Evolutionary conservation across 306 rosid genomes (phyloP), one percentile per base, ranked within the genome.

Genomic region (Cucurbita ficifolia): DNA sequence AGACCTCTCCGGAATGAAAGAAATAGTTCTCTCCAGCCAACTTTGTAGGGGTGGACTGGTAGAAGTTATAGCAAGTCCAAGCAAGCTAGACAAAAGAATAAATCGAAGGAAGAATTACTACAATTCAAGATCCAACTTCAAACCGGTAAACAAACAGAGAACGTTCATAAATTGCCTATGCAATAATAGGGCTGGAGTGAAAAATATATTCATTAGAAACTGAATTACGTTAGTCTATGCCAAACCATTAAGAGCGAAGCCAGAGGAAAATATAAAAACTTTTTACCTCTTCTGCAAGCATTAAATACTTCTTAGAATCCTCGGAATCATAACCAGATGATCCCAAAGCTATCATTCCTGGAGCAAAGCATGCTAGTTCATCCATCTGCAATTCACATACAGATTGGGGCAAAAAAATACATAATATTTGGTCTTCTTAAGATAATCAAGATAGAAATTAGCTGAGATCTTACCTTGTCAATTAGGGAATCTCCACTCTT

Each of bases 41-140:
- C 85, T 95, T 95, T 48, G 99, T 87, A 35, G 97, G 93, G 59
- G 97, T 91, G 36, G 92, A 88, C 84, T 95, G 97, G 80, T 91
- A 95, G 87, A 95, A 95, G 77, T 95, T 95, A 80, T 95, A 95
- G 84, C 99, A 95, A 67, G 99, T 95, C 99, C 99, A 95, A 75
- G 99, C 99, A 87, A 95, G 96, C 99, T 95, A 87, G 11, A 75
- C 76, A 42, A 29, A 29, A 50, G n/a, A 22, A 71, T 76, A 79
- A 72, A 55, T 75, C 2, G 40, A 42, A 64, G 19, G 71, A 64
- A 12, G 10, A 73, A 65, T 24, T 74, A 64, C n/a, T 10, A 74
- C 8, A 65, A 39, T 79, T 51, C 64, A 2, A 36, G 49, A 51
- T 19, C 54, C n/a, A 46, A 45, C 39, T 69, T 48, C 57, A 10